These are phyloP conservation scores for Paxillus rubicundulus DNA, from an alignment of 768 basidiomycete species.

Conservation along the genomic window DNA sequence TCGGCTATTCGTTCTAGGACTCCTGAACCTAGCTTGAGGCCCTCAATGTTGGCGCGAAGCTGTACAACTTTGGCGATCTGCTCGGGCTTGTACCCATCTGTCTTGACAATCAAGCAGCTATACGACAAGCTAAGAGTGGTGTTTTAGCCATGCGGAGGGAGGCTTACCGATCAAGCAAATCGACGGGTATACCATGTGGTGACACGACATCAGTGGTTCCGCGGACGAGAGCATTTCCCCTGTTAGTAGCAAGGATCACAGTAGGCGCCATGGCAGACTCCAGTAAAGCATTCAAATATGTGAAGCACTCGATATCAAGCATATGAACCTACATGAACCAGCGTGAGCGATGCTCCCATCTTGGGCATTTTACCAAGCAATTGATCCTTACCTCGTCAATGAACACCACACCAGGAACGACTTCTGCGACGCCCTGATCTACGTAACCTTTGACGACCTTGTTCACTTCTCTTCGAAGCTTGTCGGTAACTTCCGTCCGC, in stretches of 20 bases:
- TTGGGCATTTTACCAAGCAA: not conserved
- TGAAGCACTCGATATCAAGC: constrained; percentile 99
- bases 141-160: constrained; percentile 1
- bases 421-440: constrained; percentile 96
- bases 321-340: constrained; percentile 80
- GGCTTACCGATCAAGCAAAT: constrained; percentile 84
- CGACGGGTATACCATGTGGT: constrained; percentile 92
- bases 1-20: constrained; percentile 79
- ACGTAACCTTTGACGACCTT: constrained; percentile 97
- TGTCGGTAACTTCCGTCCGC: constrained; percentile 95
- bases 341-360: constrained; percentile 3
- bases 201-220: constrained; percentile 90
- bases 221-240: constrained; percentile 87
- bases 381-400: constrained; percentile 83
- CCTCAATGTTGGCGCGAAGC: constrained; percentile 83
- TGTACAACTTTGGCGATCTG: constrained; percentile 87
- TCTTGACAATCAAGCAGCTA: constrained; percentile 94
- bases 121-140: constrained; percentile 8
- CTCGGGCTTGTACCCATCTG: constrained; percentile 75
- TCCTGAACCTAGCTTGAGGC: constrained; percentile 67
- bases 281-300: constrained; percentile 92
- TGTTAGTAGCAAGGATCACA: constrained; percentile 94
- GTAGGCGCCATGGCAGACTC: constrained; percentile 98
- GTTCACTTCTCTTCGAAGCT: constrained; percentile 92
- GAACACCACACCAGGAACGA: constrained; percentile 96